Evolutionary conservation across 805 yeast genomes (phyloP), one percentile per base, ranked within the genome.

Genomic region (Nakazawaea pomicola): DNA sequence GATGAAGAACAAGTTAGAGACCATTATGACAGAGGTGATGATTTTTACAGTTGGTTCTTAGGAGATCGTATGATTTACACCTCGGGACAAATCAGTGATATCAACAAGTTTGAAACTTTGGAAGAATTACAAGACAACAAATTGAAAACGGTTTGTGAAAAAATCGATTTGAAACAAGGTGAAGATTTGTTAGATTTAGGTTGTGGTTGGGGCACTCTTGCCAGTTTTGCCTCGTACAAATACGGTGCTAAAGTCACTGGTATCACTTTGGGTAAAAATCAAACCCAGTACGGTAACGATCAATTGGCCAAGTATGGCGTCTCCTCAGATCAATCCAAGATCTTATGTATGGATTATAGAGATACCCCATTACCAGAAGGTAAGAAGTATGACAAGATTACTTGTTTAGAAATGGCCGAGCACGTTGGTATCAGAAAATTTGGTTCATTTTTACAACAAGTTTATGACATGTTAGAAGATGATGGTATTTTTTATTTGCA

Each of bases 1-100:
- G 96, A 89, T 61, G 96, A 88, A 68, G 96, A 88, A 66, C 96
- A 88, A 66, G 96, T 88, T 43, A 80, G 95, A 64, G 96, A 84
- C 56, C 95, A 88, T 67, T 88, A 88, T 62, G 96, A 89, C 70
- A 84, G 96, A 54, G 96, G 96, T 63, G 96, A 88, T 59, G 96
- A 89, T 64, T 88, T 88, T 65, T 89, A 89, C 75, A 67, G 89
- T 42, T 88, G 95, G 95, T 88, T 88, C 70, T 70, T 88, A 53
- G 96, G 96, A 46, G 93, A 95, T 48, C 80, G 96, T 65, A 88
- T 88, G 96, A 74, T 89, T 60, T 89, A 88, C 69, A 89, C 96
- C 28, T 80, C 91, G 17, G 96, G 96, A 58, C 68, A 85, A 40
- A 80, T 89, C 55, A 60, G 77, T 47, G 95, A 88, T 61, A 82